phyloP scores from a whole-genome alignment of 257 asterid species.

The Eustoma russellianum region DNA sequence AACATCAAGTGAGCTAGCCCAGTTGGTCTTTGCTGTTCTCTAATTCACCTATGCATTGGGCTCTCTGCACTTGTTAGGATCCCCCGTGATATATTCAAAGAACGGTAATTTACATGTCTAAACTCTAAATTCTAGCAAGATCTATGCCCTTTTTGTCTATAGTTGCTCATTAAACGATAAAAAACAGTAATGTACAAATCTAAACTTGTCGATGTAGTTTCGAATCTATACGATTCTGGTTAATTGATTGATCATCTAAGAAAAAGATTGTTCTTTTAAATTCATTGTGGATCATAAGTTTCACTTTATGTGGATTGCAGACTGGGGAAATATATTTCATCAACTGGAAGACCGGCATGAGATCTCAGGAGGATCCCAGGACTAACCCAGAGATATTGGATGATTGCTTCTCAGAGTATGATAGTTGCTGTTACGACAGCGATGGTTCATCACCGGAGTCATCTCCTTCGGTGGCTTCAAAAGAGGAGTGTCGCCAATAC shows the following conservation, averaged over 20 bases:
- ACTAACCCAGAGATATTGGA: conserved; percentile 23
- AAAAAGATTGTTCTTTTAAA: not conserved
- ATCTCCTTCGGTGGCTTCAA: conserved; percentile 26
- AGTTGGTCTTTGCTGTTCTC: too few relatives aligned
- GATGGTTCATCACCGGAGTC: conserved; percentile 57
- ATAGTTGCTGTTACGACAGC: conserved; percentile 44
- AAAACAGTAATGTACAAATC: too few relatives aligned
- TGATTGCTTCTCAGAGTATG: conserved; percentile 29
- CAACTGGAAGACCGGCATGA: conserved; percentile 92
- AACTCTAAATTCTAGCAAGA: too few relatives aligned
- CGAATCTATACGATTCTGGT: too few relatives aligned
- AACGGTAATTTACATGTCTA: too few relatives aligned
- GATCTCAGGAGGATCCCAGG: conserved; percentile 70
- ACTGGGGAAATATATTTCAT: conserved; percentile 75
- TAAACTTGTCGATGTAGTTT: not conserved
- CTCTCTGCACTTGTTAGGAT: too few relatives aligned
- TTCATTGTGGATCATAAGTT: not conserved
- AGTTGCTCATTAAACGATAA: too few relatives aligned
- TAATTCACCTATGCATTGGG: too few relatives aligned
- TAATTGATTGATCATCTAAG: not conserved
- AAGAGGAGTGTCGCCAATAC: conserved; percentile 28
- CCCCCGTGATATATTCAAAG: too few relatives aligned
- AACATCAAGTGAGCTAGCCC: too few relatives aligned
- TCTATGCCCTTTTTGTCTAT: too few relatives aligned
- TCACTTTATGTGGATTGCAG: conserved; percentile 21